Evolutionary conservation across 2,329 filamentous ascomycete genomes (phyloP).

Genomic region (Penicillium griseofulvum): DNA sequence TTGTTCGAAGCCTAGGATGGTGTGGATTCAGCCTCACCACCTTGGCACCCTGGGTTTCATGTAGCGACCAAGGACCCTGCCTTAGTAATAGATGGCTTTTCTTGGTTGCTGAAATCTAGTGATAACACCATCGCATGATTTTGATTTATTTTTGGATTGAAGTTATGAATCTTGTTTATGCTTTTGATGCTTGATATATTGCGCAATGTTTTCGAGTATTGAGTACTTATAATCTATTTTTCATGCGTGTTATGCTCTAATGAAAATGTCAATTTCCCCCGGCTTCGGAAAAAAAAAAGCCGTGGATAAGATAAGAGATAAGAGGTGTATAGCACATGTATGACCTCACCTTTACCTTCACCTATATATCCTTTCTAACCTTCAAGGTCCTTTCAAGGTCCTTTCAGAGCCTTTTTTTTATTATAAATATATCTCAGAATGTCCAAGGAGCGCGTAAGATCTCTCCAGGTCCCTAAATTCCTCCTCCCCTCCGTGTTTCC

Average conservation of each 20-base stretch:
- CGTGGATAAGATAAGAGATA: constrained; percentile 3
- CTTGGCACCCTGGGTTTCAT: constrained; percentile 66
- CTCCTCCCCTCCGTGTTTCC: constrained; percentile 51
- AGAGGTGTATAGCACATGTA: not conserved
- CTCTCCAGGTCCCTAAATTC: constrained; percentile 51
- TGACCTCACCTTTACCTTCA: not conserved
- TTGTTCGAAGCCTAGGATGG: constrained; percentile 82
- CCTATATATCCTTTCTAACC: not conserved
- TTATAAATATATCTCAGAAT: constrained; percentile 4
- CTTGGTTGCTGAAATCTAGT: constrained; percentile 79
- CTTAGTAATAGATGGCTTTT: constrained; percentile 80
- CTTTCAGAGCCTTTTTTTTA: not conserved
- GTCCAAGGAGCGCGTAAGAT: constrained; percentile 14
- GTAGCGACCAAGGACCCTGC: constrained; percentile 56
- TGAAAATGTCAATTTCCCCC: not conserved
- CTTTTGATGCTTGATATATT: not conserved
- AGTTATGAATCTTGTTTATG: not conserved
- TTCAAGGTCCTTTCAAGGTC: not conserved
- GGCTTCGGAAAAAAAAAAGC: not conserved
- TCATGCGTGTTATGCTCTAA: not conserved
- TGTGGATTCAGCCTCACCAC: constrained; percentile 84
- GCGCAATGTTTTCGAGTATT: not conserved
- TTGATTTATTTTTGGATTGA: not conserved
- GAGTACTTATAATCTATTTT: not conserved
- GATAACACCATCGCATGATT: not conserved